phyloP scores from a whole-genome alignment of 2,329 filamentous ascomycete genomes.

The Fusarium neocosmosporiellum region DNA sequence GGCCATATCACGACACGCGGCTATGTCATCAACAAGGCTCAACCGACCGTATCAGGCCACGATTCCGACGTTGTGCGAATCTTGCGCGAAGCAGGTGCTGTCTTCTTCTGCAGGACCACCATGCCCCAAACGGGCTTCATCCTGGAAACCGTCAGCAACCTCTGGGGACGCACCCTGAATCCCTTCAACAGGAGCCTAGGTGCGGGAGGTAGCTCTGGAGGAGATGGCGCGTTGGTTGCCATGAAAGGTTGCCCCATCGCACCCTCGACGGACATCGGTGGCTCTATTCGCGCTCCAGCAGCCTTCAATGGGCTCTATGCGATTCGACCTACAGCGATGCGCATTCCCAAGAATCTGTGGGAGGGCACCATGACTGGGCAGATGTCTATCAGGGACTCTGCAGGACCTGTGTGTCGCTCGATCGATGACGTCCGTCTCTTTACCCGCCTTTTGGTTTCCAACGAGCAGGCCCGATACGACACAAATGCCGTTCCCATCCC shows the following conservation, averaged over 20 bases:
- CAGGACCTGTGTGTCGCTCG: constrained; percentile 39
- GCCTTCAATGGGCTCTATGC: constrained; percentile 45
- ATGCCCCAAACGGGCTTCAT: constrained; percentile 65
- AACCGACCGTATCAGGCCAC: constrained; percentile 59
- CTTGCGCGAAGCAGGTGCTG: constrained; percentile 69
- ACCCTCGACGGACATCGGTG: constrained; percentile 49
- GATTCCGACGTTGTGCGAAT: constrained; percentile 68
- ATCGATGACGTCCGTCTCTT: constrained; percentile 18
- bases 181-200: constrained; percentile 67
- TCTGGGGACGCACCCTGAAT: constrained; percentile 70
- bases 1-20: constrained; percentile 65
- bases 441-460: background rate
- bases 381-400: constrained; percentile 56
- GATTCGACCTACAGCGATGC: constrained; percentile 32
- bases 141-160: constrained; percentile 69
- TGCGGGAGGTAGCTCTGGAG: constrained; percentile 71
- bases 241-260: constrained; percentile 48
- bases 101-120: constrained; percentile 75
- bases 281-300: constrained; percentile 45
- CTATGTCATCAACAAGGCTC: constrained; percentile 62
- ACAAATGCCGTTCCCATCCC: background rate
- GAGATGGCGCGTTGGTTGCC: constrained; percentile 53
- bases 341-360: constrained; percentile 28
- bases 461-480: constrained; percentile 8
- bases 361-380: constrained; percentile 26